Base-by-base conservation (phyloP, 306 rosid species). In the Castanea crenata region DNA sequence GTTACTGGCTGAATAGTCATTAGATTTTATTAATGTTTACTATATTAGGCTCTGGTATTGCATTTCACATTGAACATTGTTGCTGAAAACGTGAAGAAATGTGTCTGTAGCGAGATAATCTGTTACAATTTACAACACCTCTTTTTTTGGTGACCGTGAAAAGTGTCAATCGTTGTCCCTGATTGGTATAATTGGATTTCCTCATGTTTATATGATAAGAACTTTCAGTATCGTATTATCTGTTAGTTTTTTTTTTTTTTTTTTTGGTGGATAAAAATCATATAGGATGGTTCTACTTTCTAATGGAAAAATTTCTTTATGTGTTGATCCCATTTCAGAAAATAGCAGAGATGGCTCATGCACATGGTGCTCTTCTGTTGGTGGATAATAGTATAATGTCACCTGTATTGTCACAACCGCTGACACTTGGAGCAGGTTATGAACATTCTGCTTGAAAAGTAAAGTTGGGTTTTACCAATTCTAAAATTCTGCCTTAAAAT, bases 331-430 rank as follows among this genome's bases (percentile, higher is more conserved):
- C 29, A 29, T 65, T 84, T 79, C 88, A 94, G 99, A 91, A 86
- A 94, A 92, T 94, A 81, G 87, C 86, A 46, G 90, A 81, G 78
- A 72, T 94, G 78, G 91, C 97, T 74, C 99, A 91, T 85, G 88
- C 89, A 73, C 92, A 88, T 63, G 94, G 88, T 69, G 93, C 97
- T 79, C 86, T 90, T 68, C 80, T 94, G 76, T 52, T 92, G 89
- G 99, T 92, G 80, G 99, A 94, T 89, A 94, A 91, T 80, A 94
- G 92, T 81, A 94, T 94, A 85, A 85, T 94, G 97, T 91, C 99
- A 20, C 99, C 99, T 73, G 92, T 92, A 69, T 86, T 94, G 87
- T 94, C 92, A 57, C 88, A 65, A 76, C 99, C 99, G 51, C 75
- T 92, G 87, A 93, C 91, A 82, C 89, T 92, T 78, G 97, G 97